These are phyloP conservation scores for Geranium brycei DNA, from an alignment of 345 rosid species.

Conservation along the genomic window DNA sequence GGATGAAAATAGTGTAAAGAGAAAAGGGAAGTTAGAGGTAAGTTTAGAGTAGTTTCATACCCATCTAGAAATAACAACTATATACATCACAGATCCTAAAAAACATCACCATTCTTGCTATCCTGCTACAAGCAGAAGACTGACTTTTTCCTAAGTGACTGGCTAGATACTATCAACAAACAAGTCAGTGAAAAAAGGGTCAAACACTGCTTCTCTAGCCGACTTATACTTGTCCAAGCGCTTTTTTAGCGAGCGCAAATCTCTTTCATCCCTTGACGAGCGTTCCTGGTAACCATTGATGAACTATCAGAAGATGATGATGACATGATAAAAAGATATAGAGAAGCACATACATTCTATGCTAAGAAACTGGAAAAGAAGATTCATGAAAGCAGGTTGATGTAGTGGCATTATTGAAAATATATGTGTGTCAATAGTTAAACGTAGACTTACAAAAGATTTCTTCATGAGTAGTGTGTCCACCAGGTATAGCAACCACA, in stretches of 20 bases:
- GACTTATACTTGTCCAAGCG: slow-evolving; percentile 60
- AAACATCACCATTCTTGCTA: too few relatives aligned
- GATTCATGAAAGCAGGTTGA: neutral
- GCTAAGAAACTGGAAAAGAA: neutral
- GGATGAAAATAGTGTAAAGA: too few relatives aligned
- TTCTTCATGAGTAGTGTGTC: slow-evolving; percentile 73
- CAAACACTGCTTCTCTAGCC: slow-evolving; percentile 64
- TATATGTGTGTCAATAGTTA: neutral
- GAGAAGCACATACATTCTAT: neutral
- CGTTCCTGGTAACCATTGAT: slow-evolving; percentile 34
- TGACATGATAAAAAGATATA: neutral
- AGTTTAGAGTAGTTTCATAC: too few relatives aligned
- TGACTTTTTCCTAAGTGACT: too few relatives aligned
- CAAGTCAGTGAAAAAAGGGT: slow-evolving; percentile 61
- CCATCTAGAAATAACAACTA: too few relatives aligned
- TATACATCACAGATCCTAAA: too few relatives aligned
- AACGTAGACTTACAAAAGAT: slow-evolving; percentile 57
- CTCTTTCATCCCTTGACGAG: slow-evolving; percentile 56
- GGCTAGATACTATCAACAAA: slow-evolving; percentile 11
- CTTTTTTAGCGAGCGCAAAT: slow-evolving; percentile 69
- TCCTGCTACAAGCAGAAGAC: too few relatives aligned
- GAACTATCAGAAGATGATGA: neutral
- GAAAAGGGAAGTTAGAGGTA: too few relatives aligned
- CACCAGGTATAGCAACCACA: slow-evolving; percentile 79
- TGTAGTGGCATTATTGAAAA: neutral